phyloP scores from a whole-genome alignment of 2,329 filamentous ascomycete genomes.

The Penicillium sclerotigenum region DNA sequence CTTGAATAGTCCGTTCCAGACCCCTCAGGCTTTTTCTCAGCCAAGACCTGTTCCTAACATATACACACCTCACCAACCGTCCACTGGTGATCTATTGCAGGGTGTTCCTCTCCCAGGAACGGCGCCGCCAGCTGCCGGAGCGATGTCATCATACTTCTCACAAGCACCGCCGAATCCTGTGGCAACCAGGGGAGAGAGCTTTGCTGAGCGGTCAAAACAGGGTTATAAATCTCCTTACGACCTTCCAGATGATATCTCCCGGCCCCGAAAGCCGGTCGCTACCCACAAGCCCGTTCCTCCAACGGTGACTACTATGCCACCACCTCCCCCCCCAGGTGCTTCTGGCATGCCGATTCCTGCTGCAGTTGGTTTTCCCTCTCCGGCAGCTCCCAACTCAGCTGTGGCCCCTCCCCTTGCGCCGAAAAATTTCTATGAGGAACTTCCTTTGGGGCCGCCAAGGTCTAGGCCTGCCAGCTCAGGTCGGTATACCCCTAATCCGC shows the following conservation, averaged over 20 bases:
- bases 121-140: conserved; percentile 14
- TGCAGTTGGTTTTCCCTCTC: conserved; percentile 14
- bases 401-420: conserved; percentile 23
- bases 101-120: conserved; percentile 28
- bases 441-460: conserved; percentile 59
- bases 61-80: conserved; percentile 52
- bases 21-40: conserved; percentile 21
- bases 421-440: conserved; percentile 71
- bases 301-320: conserved; percentile 45
- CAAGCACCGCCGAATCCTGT: conserved; percentile 30
- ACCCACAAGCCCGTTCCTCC: conserved; percentile 54
- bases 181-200: conserved; percentile 67
- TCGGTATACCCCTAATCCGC: conserved; percentile 41
- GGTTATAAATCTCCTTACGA: conserved; percentile 95
- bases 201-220: conserved; percentile 83
- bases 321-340: conserved; percentile 60
- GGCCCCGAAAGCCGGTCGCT: conserved; percentile 61
- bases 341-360: conserved; percentile 51
- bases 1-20: conserved; percentile 29
- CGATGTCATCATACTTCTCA: conserved; percentile 28
- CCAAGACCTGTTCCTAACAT: conserved; percentile 35
- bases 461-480: conserved; percentile 55
- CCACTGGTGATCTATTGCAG: conserved; percentile 48
- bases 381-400: conserved; percentile 14
- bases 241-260: conserved; percentile 77